Percentiles rank a stretch among this genome's conserved stretches.
Conservation (phyloP, 768 basidiomycete genomes). For the Russula abietina region DNA sequence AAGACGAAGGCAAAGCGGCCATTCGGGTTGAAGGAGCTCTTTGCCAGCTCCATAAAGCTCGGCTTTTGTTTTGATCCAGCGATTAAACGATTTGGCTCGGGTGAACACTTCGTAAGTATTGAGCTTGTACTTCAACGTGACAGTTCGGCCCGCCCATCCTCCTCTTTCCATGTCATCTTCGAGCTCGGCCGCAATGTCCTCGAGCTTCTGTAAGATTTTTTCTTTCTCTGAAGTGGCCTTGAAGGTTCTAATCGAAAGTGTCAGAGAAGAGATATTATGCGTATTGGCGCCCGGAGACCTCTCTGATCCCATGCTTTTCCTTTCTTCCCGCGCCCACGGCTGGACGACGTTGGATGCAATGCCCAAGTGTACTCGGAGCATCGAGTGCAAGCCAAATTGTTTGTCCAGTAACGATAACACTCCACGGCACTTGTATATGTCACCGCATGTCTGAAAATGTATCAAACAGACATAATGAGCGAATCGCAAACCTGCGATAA, state of each 20-base stretch:
- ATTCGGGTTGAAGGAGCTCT: slow-evolving; percentile 72
- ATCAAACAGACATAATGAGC: not conserved
- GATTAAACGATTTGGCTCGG: slow-evolving; percentile 72
- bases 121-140: slow-evolving; percentile 90
- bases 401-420: slow-evolving; percentile 79
- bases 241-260: slow-evolving; percentile 56
- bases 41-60: slow-evolving; percentile 79
- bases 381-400: slow-evolving; percentile 69
- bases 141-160: slow-evolving; percentile 82
- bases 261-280: not conserved
- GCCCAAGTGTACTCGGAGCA: slow-evolving; percentile 79
- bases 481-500: not conserved
- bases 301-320: slow-evolving; percentile 92
- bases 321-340: slow-evolving; percentile 68
- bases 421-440: slow-evolving; percentile 73
- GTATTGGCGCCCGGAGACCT: slow-evolving; percentile 39
- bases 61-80: slow-evolving; percentile 66
- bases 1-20: slow-evolving; percentile 73
- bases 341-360: slow-evolving; percentile 79
- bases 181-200: slow-evolving; percentile 76
- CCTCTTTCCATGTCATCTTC: slow-evolving; percentile 70
- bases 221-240: slow-evolving; percentile 55
- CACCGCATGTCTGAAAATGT: slow-evolving; percentile 69
- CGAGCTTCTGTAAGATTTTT: slow-evolving; percentile 67
- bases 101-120: slow-evolving; percentile 87